These are phyloP conservation scores for Maudiozyma bulderi DNA, from an alignment of 805 yeast species.

Conservation along the genomic window DNA sequence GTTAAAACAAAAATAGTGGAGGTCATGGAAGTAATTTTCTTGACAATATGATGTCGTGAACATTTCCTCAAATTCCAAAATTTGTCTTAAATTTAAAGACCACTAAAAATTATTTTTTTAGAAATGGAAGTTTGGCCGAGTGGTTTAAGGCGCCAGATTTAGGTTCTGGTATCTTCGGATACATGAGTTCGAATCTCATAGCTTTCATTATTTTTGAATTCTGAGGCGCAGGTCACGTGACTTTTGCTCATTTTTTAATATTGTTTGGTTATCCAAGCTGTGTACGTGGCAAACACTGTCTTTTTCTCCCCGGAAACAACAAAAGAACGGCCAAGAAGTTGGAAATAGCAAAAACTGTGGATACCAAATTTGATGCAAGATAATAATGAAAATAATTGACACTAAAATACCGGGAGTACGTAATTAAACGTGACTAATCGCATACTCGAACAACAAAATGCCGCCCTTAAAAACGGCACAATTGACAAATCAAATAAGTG, in stretches of 20 bases:
- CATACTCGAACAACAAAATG: neutral
- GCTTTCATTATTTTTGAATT: conserved; percentile 26
- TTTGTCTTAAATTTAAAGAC: neutral
- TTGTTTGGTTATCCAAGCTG: neutral
- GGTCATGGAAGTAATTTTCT: no score
- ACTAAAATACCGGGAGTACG: neutral
- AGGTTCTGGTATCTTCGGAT: conserved; percentile 39
- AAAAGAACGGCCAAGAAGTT: neutral
- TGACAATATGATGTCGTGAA: no score
- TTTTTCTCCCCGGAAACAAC: neutral
- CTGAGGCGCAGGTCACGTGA: neutral
- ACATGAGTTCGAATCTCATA: conserved; percentile 39
- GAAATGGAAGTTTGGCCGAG: conserved; percentile 35
- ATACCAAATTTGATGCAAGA: no score
- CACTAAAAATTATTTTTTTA: neutral
- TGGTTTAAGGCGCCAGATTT: conserved; percentile 39
- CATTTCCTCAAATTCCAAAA: neutral
- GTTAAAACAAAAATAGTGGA: no score
- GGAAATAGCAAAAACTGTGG: no score
- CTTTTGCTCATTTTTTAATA: no score
- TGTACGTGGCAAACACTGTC: neutral
- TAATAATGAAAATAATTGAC: no score
- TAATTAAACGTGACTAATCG: neutral
- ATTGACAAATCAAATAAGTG: neutral
- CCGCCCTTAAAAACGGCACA: neutral